These are phyloP conservation scores for Euclidium syriacum DNA, from an alignment of 345 rosid genomes.

Conservation along the genomic window DNA sequence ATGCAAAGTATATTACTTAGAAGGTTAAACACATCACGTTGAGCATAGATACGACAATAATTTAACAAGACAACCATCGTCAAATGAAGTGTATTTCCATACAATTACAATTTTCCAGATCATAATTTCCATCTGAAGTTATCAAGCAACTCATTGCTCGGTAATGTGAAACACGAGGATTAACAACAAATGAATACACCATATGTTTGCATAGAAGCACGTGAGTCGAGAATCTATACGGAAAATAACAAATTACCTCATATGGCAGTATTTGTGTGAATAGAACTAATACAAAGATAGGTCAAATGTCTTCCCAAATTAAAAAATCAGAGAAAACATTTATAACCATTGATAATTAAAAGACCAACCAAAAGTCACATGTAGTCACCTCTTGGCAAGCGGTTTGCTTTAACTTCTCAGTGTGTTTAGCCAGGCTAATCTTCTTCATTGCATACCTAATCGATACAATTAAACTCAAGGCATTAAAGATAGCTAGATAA, in stretches of 20 bases:
- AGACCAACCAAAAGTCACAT: not conserved
- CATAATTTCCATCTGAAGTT: not conserved
- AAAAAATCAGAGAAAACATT: not conserved
- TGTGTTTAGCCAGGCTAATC: slow-evolving; percentile 82
- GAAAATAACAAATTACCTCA: not conserved
- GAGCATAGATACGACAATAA: no score
- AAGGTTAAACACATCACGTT: not conserved
- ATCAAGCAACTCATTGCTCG: not conserved
- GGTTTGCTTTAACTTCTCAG: slow-evolving; percentile 79
- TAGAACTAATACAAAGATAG: not conserved
- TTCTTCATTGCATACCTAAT: slow-evolving; percentile 91
- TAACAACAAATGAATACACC: not conserved
- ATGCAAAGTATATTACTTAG: not conserved
- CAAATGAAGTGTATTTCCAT: not conserved
- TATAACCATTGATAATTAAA: slow-evolving; percentile 2
- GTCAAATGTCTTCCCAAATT: not conserved
- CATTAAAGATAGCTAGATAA: slow-evolving; percentile 1
- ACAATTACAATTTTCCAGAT: not conserved
- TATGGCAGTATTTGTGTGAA: not conserved
- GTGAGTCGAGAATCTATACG: not conserved
- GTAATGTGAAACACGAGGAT: not conserved
- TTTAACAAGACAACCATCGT: no score
- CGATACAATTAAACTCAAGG: slow-evolving; percentile 10
- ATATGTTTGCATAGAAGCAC: not conserved
- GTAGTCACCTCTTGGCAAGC: slow-evolving; percentile 85